Evolutionary conservation across 192 early-diverging fungal species (phyloP), one percentile per base, ranked within the genome.

Genomic region (Coemansia sp.): DNA sequence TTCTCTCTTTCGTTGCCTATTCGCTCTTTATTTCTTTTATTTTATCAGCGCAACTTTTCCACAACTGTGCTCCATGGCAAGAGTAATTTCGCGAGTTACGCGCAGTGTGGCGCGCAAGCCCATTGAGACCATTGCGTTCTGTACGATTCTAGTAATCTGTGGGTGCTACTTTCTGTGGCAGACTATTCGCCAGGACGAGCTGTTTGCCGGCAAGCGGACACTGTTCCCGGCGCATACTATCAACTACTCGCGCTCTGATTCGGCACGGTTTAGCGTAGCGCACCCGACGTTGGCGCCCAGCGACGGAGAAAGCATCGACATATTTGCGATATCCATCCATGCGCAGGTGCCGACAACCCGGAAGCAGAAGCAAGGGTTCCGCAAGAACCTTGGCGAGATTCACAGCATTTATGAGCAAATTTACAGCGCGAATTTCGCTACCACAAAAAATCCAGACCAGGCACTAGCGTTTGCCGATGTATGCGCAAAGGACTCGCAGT

Each of bases 101-200:
- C 70, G 72, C 35, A 56, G 69, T 25, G 81, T 88, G 5, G 84
- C 88, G 29, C 85, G 86, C 61, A 87, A 88, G 72, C 92, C 92
- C 49, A 91, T 94, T 60, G 92, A 94, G 76, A 86, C 84, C 60
- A 91, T 94, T 60, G 84, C 84, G 39, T 72, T 85, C 56, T 86
- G 85, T 58, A 72, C 90, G 39, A 81, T 93, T 45, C 67, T 92
- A 17, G 90, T 89, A 23, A 86, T 88, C 12, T 93, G 88, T 67
- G 83, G 84, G 25, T 94, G 92, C 72, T 88, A 91, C 70, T 87
- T 85, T 8, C 81, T 94, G 21, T 87, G 89, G 79, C 85, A 90
- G 69, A 82, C 87, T 8, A 83, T 87, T 37, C 72, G 86, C 48
- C 84, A 86, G 49, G 89, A 89, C 38, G 86, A 86, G 49, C 80